Evolutionary conservation across 129 eudicot genomes (phyloP), one percentile per base, ranked within the genome.

Genomic region (Sambucus nigra): DNA sequence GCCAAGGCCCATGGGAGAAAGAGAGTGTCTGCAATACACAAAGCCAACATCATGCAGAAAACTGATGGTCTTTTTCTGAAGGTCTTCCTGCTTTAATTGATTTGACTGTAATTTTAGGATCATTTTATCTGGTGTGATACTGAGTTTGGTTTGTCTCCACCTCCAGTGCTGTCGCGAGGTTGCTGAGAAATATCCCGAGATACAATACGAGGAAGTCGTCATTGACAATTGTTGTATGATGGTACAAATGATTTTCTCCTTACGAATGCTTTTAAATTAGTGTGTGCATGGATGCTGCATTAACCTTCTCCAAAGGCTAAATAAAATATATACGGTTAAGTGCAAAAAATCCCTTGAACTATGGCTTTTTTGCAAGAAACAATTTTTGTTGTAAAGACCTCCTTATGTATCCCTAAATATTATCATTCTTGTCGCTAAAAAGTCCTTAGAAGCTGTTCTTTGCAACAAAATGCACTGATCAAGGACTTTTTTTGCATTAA

Each of bases 221-320:
- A 91, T 91, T 57, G 98, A 91, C 83, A 91, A 91, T 47, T 81
- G 94, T 66, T 85, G 95, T 67, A 91, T 85, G 98, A 91, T 91
- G 98, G 98, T 91, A 73, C 29, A 59, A 23, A 47, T 10, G 21
- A 31, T 51, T 52, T 29, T 47, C 20, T 12, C n/a, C n/a, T n/a
- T n/a, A n/a, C n/a, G n/a, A n/a, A n/a, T n/a, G n/a, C n/a, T n/a
- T n/a, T n/a, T n/a, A n/a, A n/a, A n/a, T n/a, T n/a, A n/a, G n/a
- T n/a, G n/a, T n/a, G n/a, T n/a, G n/a, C n/a, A n/a, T n/a, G n/a
- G n/a, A n/a, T n/a, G n/a, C n/a, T n/a, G n/a, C n/a, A n/a, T n/a
- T n/a, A n/a, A n/a, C n/a, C n/a, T n/a, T n/a, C n/a, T n/a, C n/a
- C n/a, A n/a, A n/a, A n/a, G n/a, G n/a, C n/a, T n/a, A n/a, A n/a